Base-by-base conservation (phyloP, 345 rosid species). In the Ceriops decandra region DNA sequence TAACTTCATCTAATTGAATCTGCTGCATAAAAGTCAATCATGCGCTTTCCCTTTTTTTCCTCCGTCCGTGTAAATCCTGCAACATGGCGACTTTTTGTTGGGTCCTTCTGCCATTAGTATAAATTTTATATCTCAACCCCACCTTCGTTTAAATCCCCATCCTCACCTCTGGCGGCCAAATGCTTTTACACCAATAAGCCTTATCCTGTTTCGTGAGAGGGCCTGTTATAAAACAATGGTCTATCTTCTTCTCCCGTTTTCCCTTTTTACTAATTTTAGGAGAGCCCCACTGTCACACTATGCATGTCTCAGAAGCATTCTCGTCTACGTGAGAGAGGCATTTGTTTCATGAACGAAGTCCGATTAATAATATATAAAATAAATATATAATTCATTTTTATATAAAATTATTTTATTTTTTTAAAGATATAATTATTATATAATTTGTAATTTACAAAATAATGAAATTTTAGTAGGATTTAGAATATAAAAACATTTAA, bases 171-270 rank as follows among this genome's bases (percentile, higher is more conserved):
- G 46, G 20, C 54, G 46, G 28, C 54, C 56, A 63, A 63, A 6
- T 47, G 67, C 56, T 15, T 16, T 64, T 13, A 24, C 22, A 28
- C 33, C 0, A 2, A 5, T 6, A 30, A 16, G 26, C 35, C 60
- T 60, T 51, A 60, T 69, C 66, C 60, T 51, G 66, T 33, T 69
- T 19, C 7, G 52, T 16, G 36, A 10, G 22, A 38, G 26, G 24
- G 38, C 53, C 52, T 67, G 9, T 36, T 42, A 26, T 27, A 57
- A 20, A 6, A 42, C 46, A 28, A 19, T 59, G 31, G 19, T 10
- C 21, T 26, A 17, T 64, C 57, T 15, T 17, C 52, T 17, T 20
- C 51, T 28, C 30, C 30, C 30, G 0, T 24, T 24, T 24, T 11
- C 52, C 22, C 6, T 19, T 19, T 51, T 64, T 17, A 49, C 57